Conservation (phyloP, 1,284 basidiomycete species). For the Ganoderma resinaceum region DNA sequence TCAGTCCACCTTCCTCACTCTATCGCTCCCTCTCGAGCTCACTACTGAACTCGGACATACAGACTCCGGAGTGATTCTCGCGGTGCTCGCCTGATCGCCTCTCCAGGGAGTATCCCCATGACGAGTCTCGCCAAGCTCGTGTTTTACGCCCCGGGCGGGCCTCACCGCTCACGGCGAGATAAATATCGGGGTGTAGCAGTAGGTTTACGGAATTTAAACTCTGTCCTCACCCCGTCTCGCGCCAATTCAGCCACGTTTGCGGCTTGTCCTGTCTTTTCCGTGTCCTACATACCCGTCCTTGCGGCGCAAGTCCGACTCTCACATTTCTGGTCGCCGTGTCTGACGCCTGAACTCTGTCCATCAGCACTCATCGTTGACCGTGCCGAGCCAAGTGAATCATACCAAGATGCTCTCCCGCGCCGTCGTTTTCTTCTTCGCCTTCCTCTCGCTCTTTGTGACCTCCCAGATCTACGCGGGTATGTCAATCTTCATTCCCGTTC, state of each 20-base stretch:
- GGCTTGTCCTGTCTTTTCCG: slow-evolving; percentile 17
- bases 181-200: neutral
- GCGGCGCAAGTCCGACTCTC: slow-evolving; percentile 12
- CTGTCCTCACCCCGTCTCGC: neutral
- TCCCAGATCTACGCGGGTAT: slow-evolving; percentile 26
- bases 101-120: neutral
- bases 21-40: neutral
- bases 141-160: neutral
- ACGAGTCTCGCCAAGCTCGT: neutral
- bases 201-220: neutral
- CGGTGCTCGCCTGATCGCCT: neutral
- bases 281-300: slow-evolving; percentile 16
- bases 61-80: neutral
- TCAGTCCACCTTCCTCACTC: neutral
- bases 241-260: neutral
- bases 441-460: slow-evolving; percentile 24
- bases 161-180: neutral
- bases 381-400: neutral
- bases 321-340: neutral
- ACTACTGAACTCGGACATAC: neutral
- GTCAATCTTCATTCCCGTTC: neutral
- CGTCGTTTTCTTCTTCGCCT: slow-evolving; percentile 22
- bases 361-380: neutral
- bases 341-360: neutral
- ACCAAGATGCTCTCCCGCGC: slow-evolving; percentile 20